Evolutionary conservation across 2,329 filamentous ascomycete species (phyloP).

Genomic region (Ilyonectria sp.): DNA sequence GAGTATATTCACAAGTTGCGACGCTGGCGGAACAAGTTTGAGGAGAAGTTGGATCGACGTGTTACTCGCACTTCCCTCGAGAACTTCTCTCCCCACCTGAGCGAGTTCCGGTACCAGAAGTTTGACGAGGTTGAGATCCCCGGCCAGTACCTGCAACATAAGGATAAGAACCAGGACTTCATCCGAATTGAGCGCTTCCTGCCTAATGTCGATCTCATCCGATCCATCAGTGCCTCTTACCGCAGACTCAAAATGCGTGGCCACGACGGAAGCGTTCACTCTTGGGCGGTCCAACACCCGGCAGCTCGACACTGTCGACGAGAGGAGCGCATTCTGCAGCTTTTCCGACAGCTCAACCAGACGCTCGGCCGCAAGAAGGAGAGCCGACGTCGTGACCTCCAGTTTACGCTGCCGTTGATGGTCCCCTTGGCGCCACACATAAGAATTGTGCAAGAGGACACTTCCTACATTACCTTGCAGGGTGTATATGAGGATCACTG

Average conservation of each 20-base stretch:
- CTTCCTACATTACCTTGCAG: slow-evolving; percentile 94
- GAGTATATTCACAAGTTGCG: slow-evolving; percentile 98
- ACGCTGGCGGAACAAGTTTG: slow-evolving; percentile 97
- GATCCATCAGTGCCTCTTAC: slow-evolving; percentile 92
- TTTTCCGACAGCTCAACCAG: slow-evolving; percentile 98
- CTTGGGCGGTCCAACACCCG: slow-evolving; percentile 96
- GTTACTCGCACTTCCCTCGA: slow-evolving; percentile 83
- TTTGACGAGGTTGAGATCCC: slow-evolving; percentile 99
- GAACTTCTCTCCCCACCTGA: slow-evolving; percentile 89
- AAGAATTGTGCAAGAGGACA: slow-evolving; percentile 94
- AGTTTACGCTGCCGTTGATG: slow-evolving; percentile 97
- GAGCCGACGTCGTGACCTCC: slow-evolving; percentile 90
- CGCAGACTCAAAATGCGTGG: slow-evolving; percentile 95
- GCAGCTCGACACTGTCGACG: slow-evolving; percentile 92
- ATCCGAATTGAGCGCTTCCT: slow-evolving; percentile 97
- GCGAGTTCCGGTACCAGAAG: slow-evolving; percentile 97
- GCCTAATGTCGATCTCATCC: slow-evolving; percentile 92
- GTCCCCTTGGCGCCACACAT: slow-evolving; percentile 95
- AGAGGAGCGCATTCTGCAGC: slow-evolving; percentile 94
- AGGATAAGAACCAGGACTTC: slow-evolving; percentile 99
- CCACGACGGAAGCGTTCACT: slow-evolving; percentile 96
- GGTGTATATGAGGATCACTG: slow-evolving; percentile 98
- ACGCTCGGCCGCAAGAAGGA: slow-evolving; percentile 94
- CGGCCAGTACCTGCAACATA: slow-evolving; percentile 96
- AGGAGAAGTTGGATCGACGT: slow-evolving; percentile 94